Percentiles rank a stretch among this genome's conserved stretches.
Evolutionary conservation across 305 asterid species (phyloP).

Genomic region (Galium porrigens): DNA sequence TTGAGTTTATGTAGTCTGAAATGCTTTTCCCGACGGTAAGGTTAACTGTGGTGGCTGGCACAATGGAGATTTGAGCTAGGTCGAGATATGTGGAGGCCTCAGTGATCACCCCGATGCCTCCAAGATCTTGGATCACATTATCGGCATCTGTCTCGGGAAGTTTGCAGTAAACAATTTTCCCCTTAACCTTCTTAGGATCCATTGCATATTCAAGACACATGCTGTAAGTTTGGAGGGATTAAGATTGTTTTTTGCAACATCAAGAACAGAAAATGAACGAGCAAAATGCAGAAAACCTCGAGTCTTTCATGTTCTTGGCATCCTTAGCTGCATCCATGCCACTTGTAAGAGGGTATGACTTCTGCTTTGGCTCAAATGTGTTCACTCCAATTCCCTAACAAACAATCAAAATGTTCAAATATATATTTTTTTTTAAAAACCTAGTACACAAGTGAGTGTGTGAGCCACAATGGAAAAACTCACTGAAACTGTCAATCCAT

Average conservation of each 20-base stretch:
- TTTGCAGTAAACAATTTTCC: slow-evolving; percentile 60
- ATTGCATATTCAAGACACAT: slow-evolving; percentile 45
- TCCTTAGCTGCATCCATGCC: slow-evolving; percentile 58
- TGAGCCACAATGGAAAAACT: slow-evolving; percentile 9
- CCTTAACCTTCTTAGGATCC: slow-evolving; percentile 72
- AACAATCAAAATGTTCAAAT: background rate
- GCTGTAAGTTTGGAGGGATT: slow-evolving; percentile 19
- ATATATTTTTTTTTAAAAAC: too few species aligned
- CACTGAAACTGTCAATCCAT: slow-evolving; percentile 45
- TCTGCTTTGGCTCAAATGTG: slow-evolving; percentile 41
- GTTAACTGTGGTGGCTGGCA: slow-evolving; percentile 62
- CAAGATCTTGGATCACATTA: slow-evolving; percentile 54
- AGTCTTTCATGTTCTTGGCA: slow-evolving; percentile 32
- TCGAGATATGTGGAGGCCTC: slow-evolving; percentile 48
- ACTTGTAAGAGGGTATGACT: slow-evolving; percentile 46
- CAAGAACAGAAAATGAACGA: background rate
- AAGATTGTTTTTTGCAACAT: background rate
- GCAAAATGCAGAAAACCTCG: slow-evolving; percentile 27
- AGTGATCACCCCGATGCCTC: slow-evolving; percentile 60
- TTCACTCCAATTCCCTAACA: slow-evolving; percentile 63
- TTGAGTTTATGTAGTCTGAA: slow-evolving; percentile 37
- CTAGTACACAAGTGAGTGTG: too few species aligned
- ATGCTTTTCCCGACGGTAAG: slow-evolving; percentile 41
- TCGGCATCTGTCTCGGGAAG: slow-evolving; percentile 51
- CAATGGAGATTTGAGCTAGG: slow-evolving; percentile 56